A percentile compares a stretch with the other conserved stretches of the same genome.
Conservation (phyloP, 2,329 filamentous ascomycete species). For the Penicillium sp. region DNA sequence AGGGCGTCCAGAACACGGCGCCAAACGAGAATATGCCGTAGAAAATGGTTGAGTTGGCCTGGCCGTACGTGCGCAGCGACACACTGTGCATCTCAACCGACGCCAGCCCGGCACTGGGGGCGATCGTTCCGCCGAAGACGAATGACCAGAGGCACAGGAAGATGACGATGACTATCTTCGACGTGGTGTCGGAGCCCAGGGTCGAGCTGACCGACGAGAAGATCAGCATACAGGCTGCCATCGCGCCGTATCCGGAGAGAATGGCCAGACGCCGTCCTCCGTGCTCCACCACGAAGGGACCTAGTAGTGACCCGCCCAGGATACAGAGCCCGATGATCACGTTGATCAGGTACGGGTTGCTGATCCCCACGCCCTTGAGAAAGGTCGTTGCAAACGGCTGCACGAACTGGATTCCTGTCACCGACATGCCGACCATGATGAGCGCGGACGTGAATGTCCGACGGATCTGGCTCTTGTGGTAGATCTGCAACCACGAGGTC, state of each 20-base stretch:
- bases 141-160: slow-evolving; percentile 30
- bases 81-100: slow-evolving; percentile 30
- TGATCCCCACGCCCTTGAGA: slow-evolving; percentile 24
- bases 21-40: slow-evolving; percentile 27
- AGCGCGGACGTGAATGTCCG: slow-evolving; percentile 24
- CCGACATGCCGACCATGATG: slow-evolving; percentile 26
- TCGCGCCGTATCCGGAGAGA: slow-evolving; percentile 20
- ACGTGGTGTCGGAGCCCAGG: slow-evolving; percentile 13
- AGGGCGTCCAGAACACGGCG: slow-evolving; percentile 26
- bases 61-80: slow-evolving; percentile 27
- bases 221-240: slow-evolving; percentile 27
- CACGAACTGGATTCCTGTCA: slow-evolving; percentile 28
- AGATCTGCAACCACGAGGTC: slow-evolving; percentile 26
- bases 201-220: slow-evolving; percentile 21
- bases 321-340: slow-evolving; percentile 22
- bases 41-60: slow-evolving; percentile 24
- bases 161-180: slow-evolving; percentile 25
- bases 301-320: slow-evolving; percentile 17
- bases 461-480: slow-evolving; percentile 19
- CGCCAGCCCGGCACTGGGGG: slow-evolving; percentile 22
- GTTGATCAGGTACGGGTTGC: slow-evolving; percentile 24
- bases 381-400: slow-evolving; percentile 19
- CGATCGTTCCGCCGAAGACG: slow-evolving; percentile 26
- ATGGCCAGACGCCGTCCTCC: slow-evolving; percentile 24
- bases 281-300: slow-evolving; percentile 24